phyloP scores from a whole-genome alignment of 805 yeast genomes.

The Candida tallmaniae region DNA sequence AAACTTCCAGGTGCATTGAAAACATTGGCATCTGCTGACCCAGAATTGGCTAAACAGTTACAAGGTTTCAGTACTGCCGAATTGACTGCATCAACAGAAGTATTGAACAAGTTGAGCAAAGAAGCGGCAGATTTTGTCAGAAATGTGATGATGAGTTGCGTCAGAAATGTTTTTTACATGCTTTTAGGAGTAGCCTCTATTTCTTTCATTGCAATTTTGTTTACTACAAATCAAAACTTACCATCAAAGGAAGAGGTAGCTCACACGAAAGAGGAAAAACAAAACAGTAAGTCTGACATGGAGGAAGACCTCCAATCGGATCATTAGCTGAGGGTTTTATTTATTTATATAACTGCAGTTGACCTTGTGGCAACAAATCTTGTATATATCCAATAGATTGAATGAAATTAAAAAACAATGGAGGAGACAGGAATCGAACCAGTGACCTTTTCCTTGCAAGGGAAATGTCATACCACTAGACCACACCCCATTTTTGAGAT shows the following conservation, averaged over 20 bases:
- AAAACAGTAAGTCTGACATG: too few species aligned
- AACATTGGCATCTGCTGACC: conserved; percentile 6
- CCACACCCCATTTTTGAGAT: conserved; percentile 81
- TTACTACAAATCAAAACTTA: conserved; percentile 35
- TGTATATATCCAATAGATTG: too few species aligned
- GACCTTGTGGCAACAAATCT: too few species aligned
- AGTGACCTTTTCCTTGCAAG: conserved; percentile 75
- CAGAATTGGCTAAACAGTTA: conserved; percentile 8
- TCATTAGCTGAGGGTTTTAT: too few species aligned
- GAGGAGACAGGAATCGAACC: conserved; percentile 80
- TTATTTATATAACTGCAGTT: too few species aligned
- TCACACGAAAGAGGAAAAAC: too few species aligned
- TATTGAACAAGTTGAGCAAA: conserved; percentile 13
- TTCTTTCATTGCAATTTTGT: conserved; percentile 23
- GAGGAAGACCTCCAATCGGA: too few species aligned
- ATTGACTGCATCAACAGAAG: conserved; percentile 5
- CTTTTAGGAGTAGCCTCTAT: conserved; percentile 33
- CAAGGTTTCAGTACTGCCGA: conserved; percentile 2
- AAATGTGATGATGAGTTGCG: conserved; percentile 26
- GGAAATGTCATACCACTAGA: conserved; percentile 80
- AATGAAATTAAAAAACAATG: conserved; percentile 39
- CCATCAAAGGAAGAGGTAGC: conserved; percentile 7
- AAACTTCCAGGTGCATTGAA: conserved; percentile 7
- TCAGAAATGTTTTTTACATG: conserved; percentile 39
- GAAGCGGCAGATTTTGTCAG: conserved; percentile 21